These are phyloP conservation scores for Schoenoplectus triqueter DNA, from an alignment of 202 grass and related monocot genomes.

Conservation along the genomic window DNA sequence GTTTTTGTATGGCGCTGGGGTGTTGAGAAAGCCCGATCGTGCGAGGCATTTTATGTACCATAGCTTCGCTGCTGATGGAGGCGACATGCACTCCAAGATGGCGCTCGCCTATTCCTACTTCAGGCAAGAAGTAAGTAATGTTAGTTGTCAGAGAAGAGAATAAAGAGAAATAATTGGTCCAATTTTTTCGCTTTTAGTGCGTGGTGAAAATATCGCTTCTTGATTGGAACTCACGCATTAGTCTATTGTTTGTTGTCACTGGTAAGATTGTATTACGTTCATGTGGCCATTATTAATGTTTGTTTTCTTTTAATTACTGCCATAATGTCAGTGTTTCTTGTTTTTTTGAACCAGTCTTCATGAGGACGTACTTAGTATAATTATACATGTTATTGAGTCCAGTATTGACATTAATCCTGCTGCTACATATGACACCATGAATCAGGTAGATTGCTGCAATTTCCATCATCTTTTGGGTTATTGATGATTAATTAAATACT, in stretches of 20 bases:
- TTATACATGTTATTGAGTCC: neutral
- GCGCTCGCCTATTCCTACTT: conserved; percentile 88
- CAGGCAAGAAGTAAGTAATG: conserved; percentile 66
- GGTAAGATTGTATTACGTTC: neutral
- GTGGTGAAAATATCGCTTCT: neutral
- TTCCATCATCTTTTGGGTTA: neutral
- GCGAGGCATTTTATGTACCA: conserved; percentile 81
- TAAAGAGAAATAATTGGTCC: neutral
- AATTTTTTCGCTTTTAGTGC: neutral
- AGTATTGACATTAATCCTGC: neutral
- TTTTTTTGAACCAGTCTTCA: neutral
- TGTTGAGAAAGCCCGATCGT: conserved; percentile 67
- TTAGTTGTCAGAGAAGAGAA: neutral
- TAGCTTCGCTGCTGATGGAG: conserved; percentile 82
- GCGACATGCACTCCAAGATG: conserved; percentile 95
- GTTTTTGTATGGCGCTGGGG: conserved; percentile 68
- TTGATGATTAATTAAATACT: neutral
- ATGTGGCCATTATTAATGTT: neutral
- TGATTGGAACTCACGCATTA: neutral
- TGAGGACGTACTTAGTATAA: neutral
- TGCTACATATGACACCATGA: neutral
- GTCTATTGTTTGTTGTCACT: neutral
- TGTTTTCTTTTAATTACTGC: neutral
- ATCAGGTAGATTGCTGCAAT: neutral
- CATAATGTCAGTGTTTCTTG: neutral